Base-by-base conservation (phyloP, 495 filamentous ascomycete species). In the Xylaria grammica region DNA sequence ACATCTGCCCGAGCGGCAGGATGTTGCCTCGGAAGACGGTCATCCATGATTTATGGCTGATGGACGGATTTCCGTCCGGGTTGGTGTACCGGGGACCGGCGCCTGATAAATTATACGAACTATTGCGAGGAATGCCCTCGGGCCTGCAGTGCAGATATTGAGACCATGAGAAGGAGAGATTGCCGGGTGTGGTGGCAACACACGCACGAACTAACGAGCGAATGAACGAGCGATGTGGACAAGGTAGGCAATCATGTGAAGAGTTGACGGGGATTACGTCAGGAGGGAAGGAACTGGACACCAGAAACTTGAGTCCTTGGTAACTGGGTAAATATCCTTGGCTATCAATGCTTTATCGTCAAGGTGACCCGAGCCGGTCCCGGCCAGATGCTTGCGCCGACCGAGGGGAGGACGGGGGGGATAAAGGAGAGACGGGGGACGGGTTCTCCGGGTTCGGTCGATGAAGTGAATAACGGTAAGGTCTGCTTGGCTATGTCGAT, bases 21-120 rank as follows among this genome's bases (percentile, higher is more conserved):
- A 65, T 73, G 72, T 55, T 65, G 59, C 44, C 58, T 34, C 3
- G 50, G 19, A 32, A 19, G 17, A 24, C 4, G 50, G 20, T 48
- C 60, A 24, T 63, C 60, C 60, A 63, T 63, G 10, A n/a, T 56
- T 15, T 15, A 49, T 27, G 6, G 11, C 2, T 13, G 5, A 34
- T 19, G 20, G 13, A 45, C 3, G 8, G 29, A 1, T 38, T n/a
- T 22, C 27, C 13, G 34, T 19, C 48, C 36, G 15, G n/a, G 36
- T 17, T 34, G 1, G 9, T 17, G 38, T 10, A 17, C 32, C 5
- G 3, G 24, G 27, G 26, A 36, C 8, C 10, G 38, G 60, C 29
- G 38, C 32, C n/a, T 49, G 15, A 20, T 51, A 49, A 4, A 26
- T 38, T 34, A 27, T 34, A 38, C 36, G 22, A n/a, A 26, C 17